These are phyloP conservation scores for Colletotrichum sp. DNA, from an alignment of 2,329 filamentous ascomycete genomes.

Conservation along the genomic window DNA sequence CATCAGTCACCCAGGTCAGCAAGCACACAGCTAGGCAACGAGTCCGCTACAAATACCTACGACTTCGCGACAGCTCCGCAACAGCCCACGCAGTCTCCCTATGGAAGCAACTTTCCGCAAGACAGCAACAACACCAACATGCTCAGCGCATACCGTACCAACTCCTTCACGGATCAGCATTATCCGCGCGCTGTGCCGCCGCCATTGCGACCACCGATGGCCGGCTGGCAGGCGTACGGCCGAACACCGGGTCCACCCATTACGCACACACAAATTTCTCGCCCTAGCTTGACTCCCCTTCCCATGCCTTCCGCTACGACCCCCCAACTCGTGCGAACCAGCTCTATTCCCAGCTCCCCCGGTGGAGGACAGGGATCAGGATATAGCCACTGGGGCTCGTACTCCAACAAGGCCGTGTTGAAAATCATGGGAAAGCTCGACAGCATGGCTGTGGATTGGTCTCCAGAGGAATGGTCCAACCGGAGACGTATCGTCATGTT, in stretches of 20 bases:
- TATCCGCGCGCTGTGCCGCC: slow-evolving; percentile 43
- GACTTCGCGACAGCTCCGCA: slow-evolving; percentile 59
- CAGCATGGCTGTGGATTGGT: slow-evolving; percentile 85
- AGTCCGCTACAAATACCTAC: slow-evolving; percentile 60
- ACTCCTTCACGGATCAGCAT: slow-evolving; percentile 52
- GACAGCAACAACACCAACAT: slow-evolving; percentile 54
- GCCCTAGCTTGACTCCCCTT: slow-evolving; percentile 53
- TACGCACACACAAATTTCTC: slow-evolving; percentile 47
- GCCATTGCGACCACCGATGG: slow-evolving; percentile 41
- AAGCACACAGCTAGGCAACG: slow-evolving; percentile 32
- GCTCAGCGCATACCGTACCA: slow-evolving; percentile 60
- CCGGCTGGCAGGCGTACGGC: slow-evolving; percentile 49
- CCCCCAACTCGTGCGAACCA: slow-evolving; percentile 61
- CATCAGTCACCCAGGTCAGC: slow-evolving; percentile 36
- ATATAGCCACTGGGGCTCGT: slow-evolving; percentile 82
- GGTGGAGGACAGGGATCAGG: slow-evolving; percentile 44
- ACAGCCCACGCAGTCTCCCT: slow-evolving; percentile 30
- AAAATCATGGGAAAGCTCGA: slow-evolving; percentile 88
- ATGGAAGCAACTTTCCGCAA: slow-evolving; percentile 43
- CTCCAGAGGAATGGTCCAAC: slow-evolving; percentile 77
- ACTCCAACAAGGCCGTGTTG: slow-evolving; percentile 82
- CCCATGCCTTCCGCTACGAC: slow-evolving; percentile 49
- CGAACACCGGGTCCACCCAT: slow-evolving; percentile 36
- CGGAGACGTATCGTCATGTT: slow-evolving; percentile 90
- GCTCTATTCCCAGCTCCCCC: slow-evolving; percentile 50